phyloP scores from a whole-genome alignment of 78 protist species.

The Chrysochromulina tobinii region DNA sequence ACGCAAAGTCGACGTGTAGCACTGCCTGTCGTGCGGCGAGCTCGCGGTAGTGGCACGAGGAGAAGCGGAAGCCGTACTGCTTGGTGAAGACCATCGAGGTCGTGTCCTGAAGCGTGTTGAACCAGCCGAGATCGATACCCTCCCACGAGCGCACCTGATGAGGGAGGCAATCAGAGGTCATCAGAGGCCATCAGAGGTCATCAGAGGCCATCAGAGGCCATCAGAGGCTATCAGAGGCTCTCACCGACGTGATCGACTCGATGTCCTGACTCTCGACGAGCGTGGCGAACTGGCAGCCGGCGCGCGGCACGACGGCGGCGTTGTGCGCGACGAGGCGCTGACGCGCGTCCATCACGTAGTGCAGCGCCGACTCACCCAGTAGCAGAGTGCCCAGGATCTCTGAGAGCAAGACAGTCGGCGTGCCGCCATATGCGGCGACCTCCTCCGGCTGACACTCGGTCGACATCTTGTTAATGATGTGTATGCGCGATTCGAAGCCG shows the following conservation, averaged over 20 bases:
- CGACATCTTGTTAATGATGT: slow-evolving; percentile 20
- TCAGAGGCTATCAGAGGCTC: no score
- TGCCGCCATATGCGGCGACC: neutral
- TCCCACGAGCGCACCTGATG: neutral
- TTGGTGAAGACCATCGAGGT: slow-evolving; percentile 42
- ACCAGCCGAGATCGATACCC: slow-evolving; percentile 9
- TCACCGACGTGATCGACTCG: slow-evolving; percentile 27
- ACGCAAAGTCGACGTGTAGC: neutral
- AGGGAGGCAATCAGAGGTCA: no score
- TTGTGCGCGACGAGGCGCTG: neutral
- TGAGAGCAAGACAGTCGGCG: slow-evolving; percentile 7
- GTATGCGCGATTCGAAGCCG: neutral
- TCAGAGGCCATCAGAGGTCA: no score
- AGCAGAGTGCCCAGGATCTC: slow-evolving; percentile 59
- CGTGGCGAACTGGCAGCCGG: slow-evolving; percentile 31
- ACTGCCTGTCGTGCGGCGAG: neutral
- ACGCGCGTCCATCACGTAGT: slow-evolving; percentile 37
- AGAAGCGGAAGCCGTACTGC: slow-evolving; percentile 50
- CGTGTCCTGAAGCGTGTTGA: slow-evolving; percentile 46
- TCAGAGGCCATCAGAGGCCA: no score
- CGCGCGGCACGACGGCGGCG: slow-evolving; percentile 10
- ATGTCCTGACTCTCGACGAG: neutral
- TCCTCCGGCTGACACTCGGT: neutral
- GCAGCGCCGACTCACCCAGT: slow-evolving; percentile 46
- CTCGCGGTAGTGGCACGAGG: neutral